Conservation (phyloP, 345 rosid genomes). For the Arabis alpina region DNA sequence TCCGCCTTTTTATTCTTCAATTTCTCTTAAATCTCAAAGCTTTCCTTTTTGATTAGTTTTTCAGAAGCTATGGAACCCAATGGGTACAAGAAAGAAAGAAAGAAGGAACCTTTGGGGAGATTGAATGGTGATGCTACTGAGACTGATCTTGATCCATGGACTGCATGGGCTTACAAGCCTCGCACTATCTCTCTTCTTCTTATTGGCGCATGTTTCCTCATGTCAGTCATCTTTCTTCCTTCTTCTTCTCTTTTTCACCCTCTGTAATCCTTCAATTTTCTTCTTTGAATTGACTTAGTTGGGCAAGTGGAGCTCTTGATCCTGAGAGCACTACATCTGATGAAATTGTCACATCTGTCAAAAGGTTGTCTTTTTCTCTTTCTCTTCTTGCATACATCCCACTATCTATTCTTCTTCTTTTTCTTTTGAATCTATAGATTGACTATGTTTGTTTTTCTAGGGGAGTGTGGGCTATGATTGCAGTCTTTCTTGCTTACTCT, state of each 20-base stretch:
- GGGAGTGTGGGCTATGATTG: conserved; percentile 98
- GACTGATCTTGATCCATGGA: conserved; percentile 95
- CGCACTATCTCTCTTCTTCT: conserved; percentile 87
- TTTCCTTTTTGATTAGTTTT: not conserved
- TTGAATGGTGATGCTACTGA: conserved; percentile 54
- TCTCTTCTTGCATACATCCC: not conserved
- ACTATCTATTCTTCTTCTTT: not conserved
- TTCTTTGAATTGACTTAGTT: conserved; percentile 49
- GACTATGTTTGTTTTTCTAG: conserved; percentile 50
- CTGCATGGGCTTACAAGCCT: conserved; percentile 99
- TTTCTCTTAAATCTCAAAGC: conserved; percentile 1
- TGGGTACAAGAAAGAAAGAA: conserved; percentile 60
- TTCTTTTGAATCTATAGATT: conserved; percentile 27
- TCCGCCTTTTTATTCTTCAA: conserved; percentile 7
- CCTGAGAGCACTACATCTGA: conserved; percentile 65
- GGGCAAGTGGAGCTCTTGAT: conserved; percentile 98
- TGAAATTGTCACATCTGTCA: conserved; percentile 87
- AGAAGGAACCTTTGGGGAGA: conserved; percentile 53
- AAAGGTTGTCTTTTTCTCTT: conserved; percentile 55
- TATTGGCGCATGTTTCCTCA: conserved; percentile 90
- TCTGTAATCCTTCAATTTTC: not conserved
- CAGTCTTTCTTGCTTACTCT: conserved; percentile 96
- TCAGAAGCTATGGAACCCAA: conserved; percentile 60
- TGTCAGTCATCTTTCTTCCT: conserved; percentile 57
- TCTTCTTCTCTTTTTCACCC: not conserved